Evolutionary conservation across 1,284 basidiomycete genomes (phyloP).

Genomic region (Cryptococcus maquisensis): DNA sequence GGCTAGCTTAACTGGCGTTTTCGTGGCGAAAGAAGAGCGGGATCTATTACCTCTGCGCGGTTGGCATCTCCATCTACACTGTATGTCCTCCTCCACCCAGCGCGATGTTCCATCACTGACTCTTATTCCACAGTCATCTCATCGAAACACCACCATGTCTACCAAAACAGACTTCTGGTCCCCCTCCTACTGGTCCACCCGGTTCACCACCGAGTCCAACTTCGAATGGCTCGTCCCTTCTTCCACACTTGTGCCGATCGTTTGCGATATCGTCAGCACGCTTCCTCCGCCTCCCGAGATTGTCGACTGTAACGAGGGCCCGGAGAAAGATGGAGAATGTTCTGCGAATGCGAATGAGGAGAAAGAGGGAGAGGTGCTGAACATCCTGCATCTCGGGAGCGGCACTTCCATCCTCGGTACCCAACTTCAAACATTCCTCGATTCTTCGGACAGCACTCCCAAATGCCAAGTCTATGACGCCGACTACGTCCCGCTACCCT

Average conservation of each 20-base stretch:
- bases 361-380: background rate
- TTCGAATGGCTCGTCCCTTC: slow-evolving; percentile 43
- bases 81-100: too few relatives aligned
- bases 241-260: slow-evolving; percentile 19
- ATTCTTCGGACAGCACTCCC: background rate
- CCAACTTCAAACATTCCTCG: slow-evolving; percentile 4
- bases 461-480: slow-evolving; percentile 26
- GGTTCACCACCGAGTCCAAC: slow-evolving; percentile 25
- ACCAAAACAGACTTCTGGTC: slow-evolving; percentile 36
- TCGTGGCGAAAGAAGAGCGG: too few relatives aligned
- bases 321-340: too few relatives aligned
- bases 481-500: slow-evolving; percentile 28
- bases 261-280: slow-evolving; percentile 11
- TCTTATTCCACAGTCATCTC: too few relatives aligned
- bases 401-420: slow-evolving; percentile 33
- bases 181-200: slow-evolving; percentile 32
- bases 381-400: slow-evolving; percentile 40
- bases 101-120: too few relatives aligned
- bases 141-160: background rate
- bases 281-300: background rate
- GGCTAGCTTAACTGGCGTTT: too few relatives aligned
- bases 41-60: too few relatives aligned
- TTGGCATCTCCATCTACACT: too few relatives aligned
- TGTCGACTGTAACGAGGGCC: too few relatives aligned
- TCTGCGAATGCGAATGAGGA: background rate